A percentile compares a stretch with the other conserved stretches of the same genome.
Conservation (phyloP, 805 yeast genomes). For the Wickerhamiella shivajii region DNA sequence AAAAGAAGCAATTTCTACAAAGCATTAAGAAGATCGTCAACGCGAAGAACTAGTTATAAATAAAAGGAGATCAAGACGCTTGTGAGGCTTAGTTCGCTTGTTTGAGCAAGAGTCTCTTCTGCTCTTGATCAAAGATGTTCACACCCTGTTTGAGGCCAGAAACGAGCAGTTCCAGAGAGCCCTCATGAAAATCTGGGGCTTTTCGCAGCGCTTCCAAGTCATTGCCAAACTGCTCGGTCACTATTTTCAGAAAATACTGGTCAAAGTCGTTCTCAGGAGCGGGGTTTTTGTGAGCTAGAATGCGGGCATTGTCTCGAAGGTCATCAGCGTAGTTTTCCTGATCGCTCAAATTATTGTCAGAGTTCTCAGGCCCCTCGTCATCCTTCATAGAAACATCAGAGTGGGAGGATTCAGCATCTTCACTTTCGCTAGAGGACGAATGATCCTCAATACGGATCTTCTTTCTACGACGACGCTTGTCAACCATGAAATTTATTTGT, state of each 20-base stretch:
- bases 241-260: slow-evolving; percentile 31
- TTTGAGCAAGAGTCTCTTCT: slow-evolving; percentile 11
- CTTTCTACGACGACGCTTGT: slow-evolving; percentile 18
- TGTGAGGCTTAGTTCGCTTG: no score
- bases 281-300: slow-evolving; percentile 15
- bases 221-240: slow-evolving; percentile 35
- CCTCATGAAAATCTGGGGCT: slow-evolving; percentile 29
- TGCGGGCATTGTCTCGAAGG: slow-evolving; percentile 12
- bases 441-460: slow-evolving; percentile 17
- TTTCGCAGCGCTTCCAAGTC: slow-evolving; percentile 29
- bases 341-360: no score
- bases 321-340: no score
- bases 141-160: slow-evolving; percentile 27
- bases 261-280: slow-evolving; percentile 13
- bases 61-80: no score
- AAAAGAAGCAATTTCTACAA: no score
- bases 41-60: no score
- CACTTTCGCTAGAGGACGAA: slow-evolving; percentile 14
- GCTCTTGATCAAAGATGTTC: slow-evolving; percentile 25
- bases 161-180: slow-evolving; percentile 23
- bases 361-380: neutral
- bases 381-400: neutral
- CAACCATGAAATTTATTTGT: slow-evolving; percentile 4
- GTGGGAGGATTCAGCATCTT: no score
- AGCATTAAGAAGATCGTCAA: no score